Evolutionary conservation across 768 basidiomycete genomes (phyloP).

Genomic region (Termitomyces bulborhizus): DNA sequence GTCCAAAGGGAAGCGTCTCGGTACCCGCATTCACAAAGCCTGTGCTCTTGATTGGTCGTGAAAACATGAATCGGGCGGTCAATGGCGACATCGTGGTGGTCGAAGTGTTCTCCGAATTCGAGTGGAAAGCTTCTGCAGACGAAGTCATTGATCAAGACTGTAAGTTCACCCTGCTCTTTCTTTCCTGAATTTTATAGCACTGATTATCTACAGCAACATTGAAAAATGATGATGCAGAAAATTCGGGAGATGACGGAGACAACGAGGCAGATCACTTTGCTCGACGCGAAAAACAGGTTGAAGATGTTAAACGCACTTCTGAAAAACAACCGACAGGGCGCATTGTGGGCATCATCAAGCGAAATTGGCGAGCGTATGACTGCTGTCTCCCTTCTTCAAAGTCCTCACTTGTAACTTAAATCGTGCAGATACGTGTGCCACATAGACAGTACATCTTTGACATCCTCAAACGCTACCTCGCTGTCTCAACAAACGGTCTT

Average conservation of each 20-base stretch:
- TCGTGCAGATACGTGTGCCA: constrained; percentile 81
- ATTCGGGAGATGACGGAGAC: constrained; percentile 54
- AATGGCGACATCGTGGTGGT: constrained; percentile 92
- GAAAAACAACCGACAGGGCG: constrained; percentile 89
- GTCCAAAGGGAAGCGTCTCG: constrained; percentile 66
- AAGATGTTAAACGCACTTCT: constrained; percentile 29
- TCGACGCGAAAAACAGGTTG: constrained; percentile 35
- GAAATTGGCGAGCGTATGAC: constrained; percentile 89
- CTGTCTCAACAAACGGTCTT: constrained; percentile 88
- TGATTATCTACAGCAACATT: constrained; percentile 49
- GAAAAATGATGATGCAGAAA: constrained; percentile 83
- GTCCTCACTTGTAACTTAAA: not conserved
- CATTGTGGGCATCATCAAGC: constrained; percentile 87
- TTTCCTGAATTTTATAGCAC: not conserved
- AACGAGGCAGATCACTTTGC: constrained; percentile 35
- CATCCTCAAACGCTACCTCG: constrained; percentile 71
- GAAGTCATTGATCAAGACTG: constrained; percentile 94
- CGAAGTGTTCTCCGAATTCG: constrained; percentile 75
- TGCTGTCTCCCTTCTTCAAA: not conserved
- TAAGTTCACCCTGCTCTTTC: constrained; percentile 23
- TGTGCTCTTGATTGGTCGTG: constrained; percentile 78
- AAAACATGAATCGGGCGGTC: constrained; percentile 94
- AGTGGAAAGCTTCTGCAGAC: constrained; percentile 91
- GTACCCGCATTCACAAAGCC: constrained; percentile 71
- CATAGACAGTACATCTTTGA: constrained; percentile 84